phyloP scores from a whole-genome alignment of 2,329 filamentous ascomycete genomes.

The Fonsecaea erecta region DNA sequence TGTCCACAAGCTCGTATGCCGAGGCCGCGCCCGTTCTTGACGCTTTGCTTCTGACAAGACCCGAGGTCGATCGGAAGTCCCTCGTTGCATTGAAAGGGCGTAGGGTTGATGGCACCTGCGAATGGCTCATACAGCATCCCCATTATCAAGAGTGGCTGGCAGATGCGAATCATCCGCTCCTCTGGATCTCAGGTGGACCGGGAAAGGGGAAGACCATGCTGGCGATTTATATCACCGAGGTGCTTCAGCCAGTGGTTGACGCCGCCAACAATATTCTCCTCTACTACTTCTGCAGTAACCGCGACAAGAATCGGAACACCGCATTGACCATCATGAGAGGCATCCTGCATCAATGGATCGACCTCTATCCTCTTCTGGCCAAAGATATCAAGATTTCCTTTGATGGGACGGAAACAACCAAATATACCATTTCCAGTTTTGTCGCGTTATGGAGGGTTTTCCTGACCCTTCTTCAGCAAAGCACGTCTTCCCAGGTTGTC shows the following conservation, averaged over 20 bases:
- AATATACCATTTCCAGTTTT: background rate
- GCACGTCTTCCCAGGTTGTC: background rate
- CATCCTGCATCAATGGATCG: background rate
- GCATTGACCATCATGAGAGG: background rate
- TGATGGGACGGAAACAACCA: background rate
- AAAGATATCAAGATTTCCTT: background rate
- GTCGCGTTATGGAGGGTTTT: background rate
- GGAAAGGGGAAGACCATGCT: background rate
- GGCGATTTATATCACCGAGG: background rate
- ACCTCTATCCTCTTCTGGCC: background rate
- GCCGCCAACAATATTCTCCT: background rate
- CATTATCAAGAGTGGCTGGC: background rate
- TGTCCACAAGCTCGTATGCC: constrained; percentile 27
- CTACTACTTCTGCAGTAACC: background rate
- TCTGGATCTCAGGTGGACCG: background rate
- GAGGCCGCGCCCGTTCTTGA: constrained; percentile 32
- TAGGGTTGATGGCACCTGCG: background rate
- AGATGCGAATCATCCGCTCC: background rate
- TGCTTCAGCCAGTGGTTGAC: background rate
- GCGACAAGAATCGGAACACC: background rate
- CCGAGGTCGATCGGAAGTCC: background rate
- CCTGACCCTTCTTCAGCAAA: background rate
- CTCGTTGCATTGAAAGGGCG: background rate
- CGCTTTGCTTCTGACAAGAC: background rate
- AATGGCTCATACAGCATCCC: background rate